These are phyloP conservation scores for Fusarium austroafricanum DNA, from an alignment of 2,329 filamentous ascomycete species.

Conservation along the genomic window DNA sequence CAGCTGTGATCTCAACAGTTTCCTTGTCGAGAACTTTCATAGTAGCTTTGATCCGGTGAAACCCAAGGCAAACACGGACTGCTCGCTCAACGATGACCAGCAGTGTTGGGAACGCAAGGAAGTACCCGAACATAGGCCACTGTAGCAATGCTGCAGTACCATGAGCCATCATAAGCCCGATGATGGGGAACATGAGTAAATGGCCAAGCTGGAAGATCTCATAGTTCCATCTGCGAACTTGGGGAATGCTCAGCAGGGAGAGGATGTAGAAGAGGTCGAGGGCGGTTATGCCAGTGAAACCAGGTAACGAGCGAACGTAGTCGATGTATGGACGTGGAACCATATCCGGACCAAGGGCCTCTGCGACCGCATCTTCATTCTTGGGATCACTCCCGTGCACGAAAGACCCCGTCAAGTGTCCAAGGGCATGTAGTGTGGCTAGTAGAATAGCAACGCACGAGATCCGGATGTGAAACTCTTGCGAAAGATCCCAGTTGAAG, in stretches of 20 bases:
- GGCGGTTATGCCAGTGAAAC: constrained; percentile 62
- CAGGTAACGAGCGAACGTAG: constrained; percentile 61
- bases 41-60: constrained; percentile 60
- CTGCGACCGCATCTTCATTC: constrained; percentile 59
- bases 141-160: constrained; percentile 63
- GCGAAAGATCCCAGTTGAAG: constrained; percentile 67
- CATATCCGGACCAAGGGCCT: constrained; percentile 57
- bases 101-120: constrained; percentile 64
- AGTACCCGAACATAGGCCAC: constrained; percentile 68
- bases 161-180: constrained; percentile 66
- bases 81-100: constrained; percentile 62
- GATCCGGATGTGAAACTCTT: constrained; percentile 67
- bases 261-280: constrained; percentile 63
- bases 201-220: constrained; percentile 69
- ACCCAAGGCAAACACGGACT: constrained; percentile 59
- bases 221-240: constrained; percentile 63
- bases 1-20: constrained; percentile 62
- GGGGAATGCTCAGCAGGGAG: constrained; percentile 61
- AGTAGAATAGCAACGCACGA: constrained; percentile 62
- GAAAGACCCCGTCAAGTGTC: constrained; percentile 65
- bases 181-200: constrained; percentile 68
- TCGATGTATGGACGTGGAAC: constrained; percentile 58
- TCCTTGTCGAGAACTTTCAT: constrained; percentile 63
- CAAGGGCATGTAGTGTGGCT: constrained; percentile 64
- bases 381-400: constrained; percentile 59